Base-by-base conservation (phyloP, 345 rosid species). In the Eucalyptus pauciflora region DNA sequence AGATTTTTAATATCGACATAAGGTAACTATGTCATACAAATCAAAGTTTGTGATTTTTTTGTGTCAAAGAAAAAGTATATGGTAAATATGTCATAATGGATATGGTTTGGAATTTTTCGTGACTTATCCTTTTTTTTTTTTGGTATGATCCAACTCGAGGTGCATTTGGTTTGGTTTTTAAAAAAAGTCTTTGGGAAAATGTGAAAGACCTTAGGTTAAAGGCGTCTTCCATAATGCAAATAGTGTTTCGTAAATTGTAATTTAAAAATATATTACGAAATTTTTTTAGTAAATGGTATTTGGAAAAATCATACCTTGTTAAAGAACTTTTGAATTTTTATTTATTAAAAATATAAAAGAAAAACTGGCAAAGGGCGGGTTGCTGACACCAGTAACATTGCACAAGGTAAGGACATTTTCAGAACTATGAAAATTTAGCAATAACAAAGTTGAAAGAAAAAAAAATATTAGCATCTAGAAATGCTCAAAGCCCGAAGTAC, bases 361-460 rank as follows among this genome's bases (percentile, higher is more conserved):
- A 31, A 67, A 31, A 8, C 41, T 67, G 12, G 20, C 20, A 7
- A 67, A 67, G 79, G 79, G 41, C 10, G 22, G 6, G 3, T 4
- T 4, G 4, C 31, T 25, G 9, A 27, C 11, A 29, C 4, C 0
- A 25, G 8, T 15, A 6, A 67, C 2, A 0, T 67, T 4, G 10
- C 33, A 5, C 8, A 17, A 67, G 79, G 11, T 4, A n/a, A 67
- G 1, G 22, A 15, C 43, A 67, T 67, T 31, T 67, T 10, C 22
- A 7, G 2, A 67, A 67, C 18, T 16, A 67, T 8, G 41, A 31
- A 14, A 31, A 4, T 31, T 67, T 16, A 67, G 10, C 76, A n/a
- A 67, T 16, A 25, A 12, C 41, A 67, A 31, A 67, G 22, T 67
- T 16, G 41, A 6, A 16, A 67, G 41, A 31, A 67, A n/a, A 8